phyloP scores from a whole-genome alignment of 2,329 filamentous ascomycete species.

The Curvularia verruculosa region DNA sequence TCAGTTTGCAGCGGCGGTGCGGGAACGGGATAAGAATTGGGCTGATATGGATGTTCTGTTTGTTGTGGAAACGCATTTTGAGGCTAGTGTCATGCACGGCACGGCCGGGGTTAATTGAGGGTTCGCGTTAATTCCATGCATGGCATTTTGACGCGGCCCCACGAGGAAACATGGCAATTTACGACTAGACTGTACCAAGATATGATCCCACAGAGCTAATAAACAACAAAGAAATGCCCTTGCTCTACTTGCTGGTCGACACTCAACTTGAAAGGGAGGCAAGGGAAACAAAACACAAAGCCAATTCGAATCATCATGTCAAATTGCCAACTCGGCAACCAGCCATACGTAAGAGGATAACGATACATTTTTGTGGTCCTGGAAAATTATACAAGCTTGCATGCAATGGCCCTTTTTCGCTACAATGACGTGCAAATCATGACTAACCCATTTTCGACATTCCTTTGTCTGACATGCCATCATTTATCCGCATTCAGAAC shows the following conservation, averaged over 20 bases:
- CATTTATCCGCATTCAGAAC: slow-evolving; percentile 18
- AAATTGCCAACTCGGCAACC: background rate
- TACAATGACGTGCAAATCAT: background rate
- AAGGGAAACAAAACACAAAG: background rate
- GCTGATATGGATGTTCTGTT: slow-evolving; percentile 20
- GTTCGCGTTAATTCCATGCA: slow-evolving; percentile 1
- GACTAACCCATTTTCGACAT: background rate
- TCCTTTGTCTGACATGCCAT: background rate
- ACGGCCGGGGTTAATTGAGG: slow-evolving; percentile 11
- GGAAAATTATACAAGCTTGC: background rate
- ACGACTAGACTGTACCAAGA: no score
- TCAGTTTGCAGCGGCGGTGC: background rate
- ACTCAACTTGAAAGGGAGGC: background rate
- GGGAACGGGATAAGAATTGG: slow-evolving; percentile 29
- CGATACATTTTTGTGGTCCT: background rate
- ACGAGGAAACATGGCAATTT: background rate
- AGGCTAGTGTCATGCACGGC: slow-evolving; percentile 17
- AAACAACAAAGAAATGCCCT: no score
- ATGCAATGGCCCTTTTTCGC: background rate
- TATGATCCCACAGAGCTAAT: no score
- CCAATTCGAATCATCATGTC: background rate
- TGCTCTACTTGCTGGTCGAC: no score
- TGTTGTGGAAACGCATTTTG: slow-evolving; percentile 29
- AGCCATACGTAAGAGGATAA: background rate
- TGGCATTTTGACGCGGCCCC: background rate